Evolutionary conservation across 345 rosid genomes (phyloP), one percentile per base, ranked within the genome.

Genomic region (Eucalyptus erythrocorys): DNA sequence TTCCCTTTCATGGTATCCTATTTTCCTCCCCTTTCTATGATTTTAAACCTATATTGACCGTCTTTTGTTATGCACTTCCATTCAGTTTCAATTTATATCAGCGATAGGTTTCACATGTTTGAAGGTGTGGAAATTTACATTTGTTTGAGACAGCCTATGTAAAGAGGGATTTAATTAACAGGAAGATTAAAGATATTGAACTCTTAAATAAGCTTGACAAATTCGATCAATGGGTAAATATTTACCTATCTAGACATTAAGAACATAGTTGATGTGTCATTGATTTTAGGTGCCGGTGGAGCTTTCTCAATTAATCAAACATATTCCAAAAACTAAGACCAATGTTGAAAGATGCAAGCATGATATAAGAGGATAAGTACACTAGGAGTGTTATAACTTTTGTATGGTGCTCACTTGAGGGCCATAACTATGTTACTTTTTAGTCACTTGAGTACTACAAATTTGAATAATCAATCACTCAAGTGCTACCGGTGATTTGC

Each of bases 351-450:
- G 13, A 5, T 68, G 2, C 6, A 22, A 76, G 27, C 0, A 37
- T 2, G 82, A 76, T 59, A 11, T 59, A 59, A 24, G 61, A 13
- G 10, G 24, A 51, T 51, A 51, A 51, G 57, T 19, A 51, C 57
- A 51, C 10, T 51, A 51, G 0, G 10, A 51, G 57, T 19, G 24
- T 51, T 51, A 51, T 0, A 0, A 19, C 4, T 51, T 51, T 51
- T 0, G 1, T 19, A 51, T 0, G 4, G 24, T 0, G 0, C 1
- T 51, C 4, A 0, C 24, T 51, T 19, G 24, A 51, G 24, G 0
- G 10, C 2, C 55, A 7, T 51, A 7, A 51, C 55, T 51, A 3
- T 19, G 19, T 51, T 19, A 19, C 0, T 7, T 51, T 51, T 51
- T 19, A 51, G 0, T 19, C 24, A 19, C 24, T 51, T 51, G 57